Evolutionary conservation across 805 yeast species (phyloP).

Genomic region (Lipomyces chichibuensis): DNA sequence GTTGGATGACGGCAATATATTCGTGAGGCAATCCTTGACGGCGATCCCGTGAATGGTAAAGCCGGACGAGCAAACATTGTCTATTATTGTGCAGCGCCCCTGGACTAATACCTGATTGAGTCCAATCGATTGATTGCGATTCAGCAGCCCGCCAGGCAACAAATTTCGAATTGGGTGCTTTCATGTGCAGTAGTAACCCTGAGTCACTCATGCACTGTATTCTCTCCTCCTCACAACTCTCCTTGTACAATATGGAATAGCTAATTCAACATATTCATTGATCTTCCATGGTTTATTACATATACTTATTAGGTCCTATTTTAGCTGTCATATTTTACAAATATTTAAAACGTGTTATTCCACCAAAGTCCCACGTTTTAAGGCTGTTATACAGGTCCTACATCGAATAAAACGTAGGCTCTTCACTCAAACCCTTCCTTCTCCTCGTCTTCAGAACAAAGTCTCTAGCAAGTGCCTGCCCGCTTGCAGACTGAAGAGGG

Average conservation of each 20-base stretch:
- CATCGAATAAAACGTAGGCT: conserved; percentile 50
- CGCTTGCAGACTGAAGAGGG: conserved; percentile 73
- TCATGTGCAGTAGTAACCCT: not conserved
- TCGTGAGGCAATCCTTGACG: not conserved
- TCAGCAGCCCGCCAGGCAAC: not conserved
- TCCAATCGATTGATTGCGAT: not conserved
- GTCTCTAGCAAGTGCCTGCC: conserved; percentile 76
- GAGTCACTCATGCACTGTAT: not conserved
- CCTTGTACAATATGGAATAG: not conserved
- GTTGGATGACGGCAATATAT: not conserved
- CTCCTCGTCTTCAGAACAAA: conserved; percentile 85
- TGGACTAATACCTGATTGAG: not conserved
- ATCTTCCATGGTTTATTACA: no score
- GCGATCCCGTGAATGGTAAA: not conserved
- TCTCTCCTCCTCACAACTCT: no score
- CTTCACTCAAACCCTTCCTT: conserved; percentile 81
- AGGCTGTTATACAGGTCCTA: not conserved
- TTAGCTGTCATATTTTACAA: not conserved
- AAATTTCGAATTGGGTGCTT: not conserved
- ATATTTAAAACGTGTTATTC: not conserved
- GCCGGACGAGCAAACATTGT: not conserved
- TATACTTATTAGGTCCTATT: not conserved
- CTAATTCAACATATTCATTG: no score
- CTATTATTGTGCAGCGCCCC: not conserved
- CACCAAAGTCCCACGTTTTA: not conserved